phyloP scores from a whole-genome alignment of 768 basidiomycete species.

The Filobasidium wieringae region DNA sequence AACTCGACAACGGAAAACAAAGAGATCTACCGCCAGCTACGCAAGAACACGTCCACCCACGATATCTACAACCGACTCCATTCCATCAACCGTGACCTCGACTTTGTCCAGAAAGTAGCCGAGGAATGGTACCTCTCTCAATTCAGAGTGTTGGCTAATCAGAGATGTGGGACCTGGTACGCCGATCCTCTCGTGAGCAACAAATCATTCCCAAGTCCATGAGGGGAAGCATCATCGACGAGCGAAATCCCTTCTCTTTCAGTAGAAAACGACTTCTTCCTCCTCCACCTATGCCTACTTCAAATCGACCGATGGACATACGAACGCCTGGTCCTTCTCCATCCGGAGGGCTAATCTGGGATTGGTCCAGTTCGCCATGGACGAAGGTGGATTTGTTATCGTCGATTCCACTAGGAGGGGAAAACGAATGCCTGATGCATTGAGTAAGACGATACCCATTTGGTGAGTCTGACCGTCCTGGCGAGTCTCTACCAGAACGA shows the following conservation, averaged over 20 bases:
- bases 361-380: conserved; percentile 50
- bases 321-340: conserved; percentile 63
- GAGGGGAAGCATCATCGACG: not conserved
- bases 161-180: conserved; percentile 92
- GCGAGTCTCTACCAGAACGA: too few species aligned
- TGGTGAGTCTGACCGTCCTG: conserved; percentile 54
- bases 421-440: conserved; percentile 84
- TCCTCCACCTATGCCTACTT: conserved; percentile 53
- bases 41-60: conserved; percentile 29
- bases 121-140: conserved; percentile 38
- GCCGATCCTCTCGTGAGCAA: conserved; percentile 52
- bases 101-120: conserved; percentile 53
- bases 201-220: not conserved
- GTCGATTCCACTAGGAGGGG: conserved; percentile 89
- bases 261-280: conserved; percentile 25
- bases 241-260: not conserved
- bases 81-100: conserved; percentile 66
- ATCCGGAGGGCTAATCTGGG: conserved; percentile 73
- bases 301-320: conserved; percentile 86
- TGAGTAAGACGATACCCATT: conserved; percentile 84
- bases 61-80: conserved; percentile 80
- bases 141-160: conserved; percentile 54
- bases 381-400: conserved; percentile 63
- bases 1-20: too few species aligned
- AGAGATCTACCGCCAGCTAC: conserved; percentile 17